phyloP scores from a whole-genome alignment of 2,329 filamentous ascomycete genomes.

The Neonectria coccinea region DNA sequence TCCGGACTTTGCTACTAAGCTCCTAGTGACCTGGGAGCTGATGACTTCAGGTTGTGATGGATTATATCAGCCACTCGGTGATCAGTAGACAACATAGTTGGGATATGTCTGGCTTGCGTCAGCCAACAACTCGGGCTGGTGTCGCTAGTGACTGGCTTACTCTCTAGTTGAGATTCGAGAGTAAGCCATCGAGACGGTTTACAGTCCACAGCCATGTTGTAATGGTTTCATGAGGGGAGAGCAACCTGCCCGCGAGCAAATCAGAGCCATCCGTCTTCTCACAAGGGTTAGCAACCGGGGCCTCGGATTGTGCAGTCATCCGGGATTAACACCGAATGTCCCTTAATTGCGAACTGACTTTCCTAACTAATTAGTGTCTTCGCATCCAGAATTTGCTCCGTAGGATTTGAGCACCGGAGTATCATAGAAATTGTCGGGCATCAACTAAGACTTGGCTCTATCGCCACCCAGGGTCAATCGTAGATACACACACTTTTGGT shows the following conservation, averaged over 20 bases:
- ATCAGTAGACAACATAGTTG: background rate
- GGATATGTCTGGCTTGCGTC: background rate
- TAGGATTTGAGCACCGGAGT: background rate
- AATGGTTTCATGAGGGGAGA: background rate
- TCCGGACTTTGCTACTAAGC: background rate
- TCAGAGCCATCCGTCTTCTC: background rate
- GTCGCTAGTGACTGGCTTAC: background rate
- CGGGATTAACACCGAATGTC: background rate
- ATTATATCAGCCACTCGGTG: constrained; percentile 1
- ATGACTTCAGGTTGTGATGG: background rate
- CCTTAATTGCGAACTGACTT: background rate
- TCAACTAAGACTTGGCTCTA: background rate
- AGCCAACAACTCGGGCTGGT: background rate
- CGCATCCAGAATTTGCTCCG: background rate
- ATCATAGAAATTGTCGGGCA: background rate
- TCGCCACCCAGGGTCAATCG: background rate
- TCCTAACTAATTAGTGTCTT: too few species aligned
- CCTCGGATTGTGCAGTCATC: background rate
- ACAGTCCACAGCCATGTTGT: background rate
- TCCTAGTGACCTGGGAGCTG: background rate
- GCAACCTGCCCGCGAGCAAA: background rate
- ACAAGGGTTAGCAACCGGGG: background rate
- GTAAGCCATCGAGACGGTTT: background rate
- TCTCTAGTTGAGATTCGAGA: background rate
- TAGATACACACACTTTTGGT: background rate